Evolutionary conservation across 352 stramenopile genomes (phyloP).

Genomic region (Phytophthora podocarpi): DNA sequence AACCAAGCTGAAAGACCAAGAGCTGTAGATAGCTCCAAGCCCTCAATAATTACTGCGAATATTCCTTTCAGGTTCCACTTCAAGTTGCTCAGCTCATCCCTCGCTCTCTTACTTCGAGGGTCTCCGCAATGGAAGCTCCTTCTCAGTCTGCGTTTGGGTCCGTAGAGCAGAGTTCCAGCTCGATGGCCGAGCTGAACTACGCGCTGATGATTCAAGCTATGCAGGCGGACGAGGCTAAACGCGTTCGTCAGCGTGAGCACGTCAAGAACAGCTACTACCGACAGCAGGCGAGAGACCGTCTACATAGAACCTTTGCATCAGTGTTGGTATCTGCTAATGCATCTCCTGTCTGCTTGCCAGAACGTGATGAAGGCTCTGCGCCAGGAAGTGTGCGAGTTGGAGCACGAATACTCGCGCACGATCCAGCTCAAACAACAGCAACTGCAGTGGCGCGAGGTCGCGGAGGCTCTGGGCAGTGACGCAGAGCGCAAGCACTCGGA

Average conservation of each 20-base stretch:
- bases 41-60: slow-evolving; percentile 19
- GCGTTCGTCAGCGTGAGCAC: slow-evolving; percentile 65
- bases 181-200: slow-evolving; percentile 15
- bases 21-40: slow-evolving; percentile 10
- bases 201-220: not conserved
- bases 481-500: slow-evolving; percentile 16
- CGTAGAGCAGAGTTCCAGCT: not conserved
- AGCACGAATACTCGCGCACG: slow-evolving; percentile 40
- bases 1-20: slow-evolving; percentile 12
- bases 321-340: slow-evolving; percentile 11
- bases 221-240: slow-evolving; percentile 28
- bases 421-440: slow-evolving; percentile 27
- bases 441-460: slow-evolving; percentile 22
- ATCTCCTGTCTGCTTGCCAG: slow-evolving; percentile 18
- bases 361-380: slow-evolving; percentile 44
- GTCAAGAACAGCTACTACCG: slow-evolving; percentile 57
- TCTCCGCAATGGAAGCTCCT: slow-evolving; percentile 9
- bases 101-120: not conserved
- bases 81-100: slow-evolving; percentile 24
- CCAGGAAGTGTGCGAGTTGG: slow-evolving; percentile 35
- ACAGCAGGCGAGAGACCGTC: slow-evolving; percentile 27
- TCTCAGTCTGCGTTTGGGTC: slow-evolving; percentile 20
- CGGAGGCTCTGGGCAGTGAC: slow-evolving; percentile 5
- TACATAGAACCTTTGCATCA: not conserved
- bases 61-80: slow-evolving; percentile 16